These are phyloP conservation scores for Xylariaceae sp. DNA, from an alignment of 2,329 filamentous ascomycete genomes.

Conservation along the genomic window DNA sequence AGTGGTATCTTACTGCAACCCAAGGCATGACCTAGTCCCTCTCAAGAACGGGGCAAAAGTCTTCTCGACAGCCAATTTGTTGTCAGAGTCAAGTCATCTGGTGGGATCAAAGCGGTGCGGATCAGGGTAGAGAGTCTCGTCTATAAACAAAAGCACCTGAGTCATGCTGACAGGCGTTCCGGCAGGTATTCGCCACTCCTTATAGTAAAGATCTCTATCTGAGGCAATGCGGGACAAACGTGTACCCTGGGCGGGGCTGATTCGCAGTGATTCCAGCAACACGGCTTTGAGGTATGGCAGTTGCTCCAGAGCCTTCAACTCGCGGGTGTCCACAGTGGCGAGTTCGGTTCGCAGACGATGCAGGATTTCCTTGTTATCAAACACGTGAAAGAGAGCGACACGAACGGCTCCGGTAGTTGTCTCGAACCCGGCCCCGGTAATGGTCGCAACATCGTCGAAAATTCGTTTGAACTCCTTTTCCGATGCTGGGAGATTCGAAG, in stretches of 20 bases:
- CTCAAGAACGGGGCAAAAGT: slow-evolving; percentile 22
- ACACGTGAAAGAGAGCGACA: slow-evolving; percentile 17
- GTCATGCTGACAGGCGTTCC: slow-evolving; percentile 30
- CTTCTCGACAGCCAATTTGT: slow-evolving; percentile 14
- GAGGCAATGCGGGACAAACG: slow-evolving; percentile 41
- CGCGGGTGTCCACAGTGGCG: not conserved
- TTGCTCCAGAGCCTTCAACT: slow-evolving; percentile 10
- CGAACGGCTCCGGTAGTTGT: slow-evolving; percentile 14
- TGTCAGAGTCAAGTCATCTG: slow-evolving; percentile 24
- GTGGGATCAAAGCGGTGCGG: slow-evolving; percentile 24
- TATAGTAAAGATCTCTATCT: slow-evolving; percentile 19
- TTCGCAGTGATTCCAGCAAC: slow-evolving; percentile 41
- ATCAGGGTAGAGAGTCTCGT: slow-evolving; percentile 20
- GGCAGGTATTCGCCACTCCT: slow-evolving; percentile 22
- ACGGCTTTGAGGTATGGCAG: slow-evolving; percentile 40
- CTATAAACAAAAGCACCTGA: slow-evolving; percentile 20
- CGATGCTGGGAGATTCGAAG: slow-evolving; percentile 9
- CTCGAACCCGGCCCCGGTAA: slow-evolving; percentile 15
- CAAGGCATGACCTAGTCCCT: slow-evolving; percentile 22
- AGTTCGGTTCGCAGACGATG: slow-evolving; percentile 11
- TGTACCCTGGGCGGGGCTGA: slow-evolving; percentile 40
- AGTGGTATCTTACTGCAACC: slow-evolving; percentile 24
- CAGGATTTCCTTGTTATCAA: slow-evolving; percentile 15
- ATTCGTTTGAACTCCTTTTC: slow-evolving; percentile 15
- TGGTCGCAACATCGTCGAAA: slow-evolving; percentile 11